Conservation (phyloP, 1,139 yeast species). For the Pichia sp. region DNA sequence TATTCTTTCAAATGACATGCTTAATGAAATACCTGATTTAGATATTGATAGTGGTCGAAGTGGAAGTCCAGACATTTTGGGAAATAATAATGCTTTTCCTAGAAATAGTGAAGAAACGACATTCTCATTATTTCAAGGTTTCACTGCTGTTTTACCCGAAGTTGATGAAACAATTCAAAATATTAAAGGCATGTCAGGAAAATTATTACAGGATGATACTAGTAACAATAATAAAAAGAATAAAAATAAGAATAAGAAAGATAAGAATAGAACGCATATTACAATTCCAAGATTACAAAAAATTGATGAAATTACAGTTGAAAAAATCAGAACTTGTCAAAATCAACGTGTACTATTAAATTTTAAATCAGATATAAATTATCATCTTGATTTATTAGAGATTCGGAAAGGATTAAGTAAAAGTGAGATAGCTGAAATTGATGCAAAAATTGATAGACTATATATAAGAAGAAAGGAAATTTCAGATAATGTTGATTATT, state of each 20-base stretch:
- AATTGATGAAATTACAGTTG: constrained; percentile 31
- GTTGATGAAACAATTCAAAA: constrained; percentile 34
- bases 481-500: constrained; percentile 49
- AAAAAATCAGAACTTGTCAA: constrained; percentile 36
- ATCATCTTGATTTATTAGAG: constrained; percentile 48
- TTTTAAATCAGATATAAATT: constrained; percentile 37
- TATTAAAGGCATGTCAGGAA: constrained; percentile 9
- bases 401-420: constrained; percentile 60
- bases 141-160: constrained; percentile 50
- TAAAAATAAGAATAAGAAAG: not conserved
- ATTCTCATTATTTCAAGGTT: constrained; percentile 61
- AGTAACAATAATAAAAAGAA: not conserved
- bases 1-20: constrained; percentile 50
- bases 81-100: not conserved
- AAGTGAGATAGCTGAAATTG: constrained; percentile 57
- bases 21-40: constrained; percentile 41
- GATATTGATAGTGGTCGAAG: constrained; percentile 2
- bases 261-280: too few relatives aligned
- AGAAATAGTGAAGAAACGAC: constrained; percentile 7
- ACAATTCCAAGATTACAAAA: not conserved
- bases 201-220: constrained; percentile 2
- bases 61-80: constrained; percentile 1
- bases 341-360: constrained; percentile 33
- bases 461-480: constrained; percentile 44
- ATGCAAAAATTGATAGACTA: constrained; percentile 45